Base-by-base conservation (phyloP, 768 basidiomycete genomes). In the Mycena galericulata region DNA sequence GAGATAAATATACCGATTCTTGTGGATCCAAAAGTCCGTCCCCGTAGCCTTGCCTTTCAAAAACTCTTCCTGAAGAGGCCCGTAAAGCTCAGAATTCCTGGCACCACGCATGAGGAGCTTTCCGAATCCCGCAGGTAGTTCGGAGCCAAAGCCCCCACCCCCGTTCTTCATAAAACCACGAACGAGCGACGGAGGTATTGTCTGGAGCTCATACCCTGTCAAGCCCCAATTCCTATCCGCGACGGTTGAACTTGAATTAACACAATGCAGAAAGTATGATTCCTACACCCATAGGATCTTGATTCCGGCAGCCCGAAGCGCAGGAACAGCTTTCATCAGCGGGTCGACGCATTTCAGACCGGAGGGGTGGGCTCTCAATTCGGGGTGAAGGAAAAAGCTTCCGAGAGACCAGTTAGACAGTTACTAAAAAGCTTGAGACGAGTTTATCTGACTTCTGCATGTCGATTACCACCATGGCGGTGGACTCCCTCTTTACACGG, bases 11-110 rank as follows among this genome's bases (percentile, higher is more conserved):
- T 66, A 88, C 89, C 90, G 79, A 76, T 91, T 92, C 77, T 91
- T 92, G 76, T 91, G 87, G 56, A 92, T 88, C 90, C 90, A 91
- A 67, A 90, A 83, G 76, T 92, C 90, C 12, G 88, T 89, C 1
- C 89, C 89, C 8, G 76, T 78, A 15, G 84, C 78, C 66, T 82
- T 78, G 20, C 90, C 90, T 55, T 84, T 80, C 59, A 86, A 50
- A 71, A 85, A 91, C 67, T 86, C 83, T 0, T 77, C 79, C 68
- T 91, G 89, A 36, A 92, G 79, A 11, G 89, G 89, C 1, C 87
- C 89, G 77, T 92, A 91, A 54, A 91, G 79, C 41, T 87, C 86
- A 4, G 89, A 82, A 75, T 91, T 91, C 63, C 78, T 81, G 53
- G 81, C 83, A 51, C 79, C 89, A 60, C 90, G 82, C 89, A 92